phyloP scores from a whole-genome alignment of 2,329 filamentous ascomycete genomes.

The Colletotrichum neosansevieriae region DNA sequence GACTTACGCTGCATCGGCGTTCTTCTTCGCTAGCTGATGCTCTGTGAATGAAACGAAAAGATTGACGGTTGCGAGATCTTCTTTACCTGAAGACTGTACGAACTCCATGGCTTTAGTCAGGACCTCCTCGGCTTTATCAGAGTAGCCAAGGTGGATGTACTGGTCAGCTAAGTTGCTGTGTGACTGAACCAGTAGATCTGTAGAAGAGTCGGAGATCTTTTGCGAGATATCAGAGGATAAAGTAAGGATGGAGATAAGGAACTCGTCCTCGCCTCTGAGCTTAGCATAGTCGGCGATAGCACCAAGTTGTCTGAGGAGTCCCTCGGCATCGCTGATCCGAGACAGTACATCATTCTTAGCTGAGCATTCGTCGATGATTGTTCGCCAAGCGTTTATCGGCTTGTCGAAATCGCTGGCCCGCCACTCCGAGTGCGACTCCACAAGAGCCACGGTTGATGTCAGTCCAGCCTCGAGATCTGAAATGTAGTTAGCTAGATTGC shows the following conservation, averaged over 20 bases:
- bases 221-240: slow-evolving; percentile 59
- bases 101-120: slow-evolving; percentile 70
- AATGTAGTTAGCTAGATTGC: slow-evolving; percentile 57
- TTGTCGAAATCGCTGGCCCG: slow-evolving; percentile 49
- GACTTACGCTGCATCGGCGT: slow-evolving; percentile 69
- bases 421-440: slow-evolving; percentile 50
- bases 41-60: slow-evolving; percentile 81
- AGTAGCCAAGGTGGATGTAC: slow-evolving; percentile 66
- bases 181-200: slow-evolving; percentile 58
- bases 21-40: slow-evolving; percentile 76
- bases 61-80: slow-evolving; percentile 56
- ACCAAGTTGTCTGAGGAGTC: slow-evolving; percentile 62
- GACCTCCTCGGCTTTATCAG: slow-evolving; percentile 60
- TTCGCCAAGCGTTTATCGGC: slow-evolving; percentile 59
- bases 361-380: slow-evolving; percentile 53
- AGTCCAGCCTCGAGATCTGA: slow-evolving; percentile 62
- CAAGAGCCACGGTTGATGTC: slow-evolving; percentile 58
- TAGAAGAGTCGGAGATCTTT: slow-evolving; percentile 45
- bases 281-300: slow-evolving; percentile 64
- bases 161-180: slow-evolving; percentile 64
- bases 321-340: slow-evolving; percentile 62
- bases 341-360: slow-evolving; percentile 56
- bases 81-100: slow-evolving; percentile 50
- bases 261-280: slow-evolving; percentile 61
- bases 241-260: slow-evolving; percentile 61